Conservation (phyloP, 805 yeast genomes). For the Pichia manshurica region DNA sequence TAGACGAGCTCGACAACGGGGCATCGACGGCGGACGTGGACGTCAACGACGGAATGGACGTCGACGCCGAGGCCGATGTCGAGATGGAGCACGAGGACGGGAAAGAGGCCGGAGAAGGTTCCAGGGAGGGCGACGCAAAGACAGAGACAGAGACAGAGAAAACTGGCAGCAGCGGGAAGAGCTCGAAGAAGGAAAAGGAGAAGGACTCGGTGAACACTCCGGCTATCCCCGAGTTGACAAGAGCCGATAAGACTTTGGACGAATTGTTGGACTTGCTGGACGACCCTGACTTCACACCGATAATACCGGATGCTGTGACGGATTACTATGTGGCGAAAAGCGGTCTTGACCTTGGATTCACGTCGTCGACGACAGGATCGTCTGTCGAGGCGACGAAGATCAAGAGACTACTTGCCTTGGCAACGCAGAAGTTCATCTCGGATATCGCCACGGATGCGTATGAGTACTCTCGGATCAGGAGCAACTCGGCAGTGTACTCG, state of each 20-base stretch:
- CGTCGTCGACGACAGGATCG: conserved; percentile 12
- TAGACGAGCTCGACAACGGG: conserved; percentile 9
- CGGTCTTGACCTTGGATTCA: conserved; percentile 21
- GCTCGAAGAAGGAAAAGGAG: conserved; percentile 1
- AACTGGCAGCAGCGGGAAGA: conserved; percentile 14
- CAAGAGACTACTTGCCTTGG: conserved; percentile 81
- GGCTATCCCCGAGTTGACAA: conserved; percentile 55
- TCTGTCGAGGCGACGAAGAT: conserved; percentile 27
- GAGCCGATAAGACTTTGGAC: conserved; percentile 75
- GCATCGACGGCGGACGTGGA: neutral
- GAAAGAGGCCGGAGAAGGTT: conserved; percentile 2
- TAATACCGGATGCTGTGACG: conserved; percentile 94
- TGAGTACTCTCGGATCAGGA: conserved; percentile 88
- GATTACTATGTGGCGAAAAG: conserved; percentile 70
- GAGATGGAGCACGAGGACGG: conserved; percentile 1
- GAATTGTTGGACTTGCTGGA: conserved; percentile 88
- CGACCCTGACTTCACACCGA: conserved; percentile 90
- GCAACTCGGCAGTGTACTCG: conserved; percentile 80
- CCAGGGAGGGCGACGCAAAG: neutral
- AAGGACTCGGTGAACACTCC: conserved; percentile 7
- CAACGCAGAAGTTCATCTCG: conserved; percentile 91
- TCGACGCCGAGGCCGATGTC: conserved; percentile 3
- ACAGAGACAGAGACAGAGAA: conserved; percentile 1
- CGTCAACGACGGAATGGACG: conserved; percentile 1
- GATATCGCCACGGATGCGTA: conserved; percentile 96